Percentiles rank a stretch among this genome's conserved stretches.
Evolutionary conservation across 257 asterid genomes (phyloP).

Genomic region (Solanum bukasovii): DNA sequence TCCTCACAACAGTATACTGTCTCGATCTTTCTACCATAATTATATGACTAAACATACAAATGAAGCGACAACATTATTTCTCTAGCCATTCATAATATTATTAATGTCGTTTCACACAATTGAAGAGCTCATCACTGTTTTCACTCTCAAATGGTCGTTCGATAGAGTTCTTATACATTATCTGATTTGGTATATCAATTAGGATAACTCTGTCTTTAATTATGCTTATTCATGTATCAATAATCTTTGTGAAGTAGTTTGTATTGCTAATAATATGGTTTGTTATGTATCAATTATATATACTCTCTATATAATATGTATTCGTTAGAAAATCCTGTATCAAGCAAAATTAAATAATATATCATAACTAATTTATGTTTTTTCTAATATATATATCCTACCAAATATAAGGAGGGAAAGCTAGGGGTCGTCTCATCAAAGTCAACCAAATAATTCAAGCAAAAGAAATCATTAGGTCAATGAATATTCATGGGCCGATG

Average conservation of each 20-base stretch:
- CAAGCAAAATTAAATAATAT: background rate
- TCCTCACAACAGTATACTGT: background rate
- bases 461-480: background rate
- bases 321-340: background rate
- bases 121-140: background rate
- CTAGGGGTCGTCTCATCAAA: background rate
- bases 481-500: background rate
- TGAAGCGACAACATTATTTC: background rate
- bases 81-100: background rate
- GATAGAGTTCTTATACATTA: background rate
- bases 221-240: background rate
- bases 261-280: background rate
- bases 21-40: background rate
- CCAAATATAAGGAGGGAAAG: background rate
- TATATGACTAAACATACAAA: background rate
- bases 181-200: background rate
- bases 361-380: background rate
- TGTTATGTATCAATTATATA: background rate
- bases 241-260: background rate
- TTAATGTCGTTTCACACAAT: background rate
- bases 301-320: background rate
- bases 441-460: background rate
- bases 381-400: background rate
- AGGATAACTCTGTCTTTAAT: background rate
- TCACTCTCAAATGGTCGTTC: background rate